Base-by-base conservation (phyloP, 1,284 basidiomycete species). In the Boletus smithii region DNA sequence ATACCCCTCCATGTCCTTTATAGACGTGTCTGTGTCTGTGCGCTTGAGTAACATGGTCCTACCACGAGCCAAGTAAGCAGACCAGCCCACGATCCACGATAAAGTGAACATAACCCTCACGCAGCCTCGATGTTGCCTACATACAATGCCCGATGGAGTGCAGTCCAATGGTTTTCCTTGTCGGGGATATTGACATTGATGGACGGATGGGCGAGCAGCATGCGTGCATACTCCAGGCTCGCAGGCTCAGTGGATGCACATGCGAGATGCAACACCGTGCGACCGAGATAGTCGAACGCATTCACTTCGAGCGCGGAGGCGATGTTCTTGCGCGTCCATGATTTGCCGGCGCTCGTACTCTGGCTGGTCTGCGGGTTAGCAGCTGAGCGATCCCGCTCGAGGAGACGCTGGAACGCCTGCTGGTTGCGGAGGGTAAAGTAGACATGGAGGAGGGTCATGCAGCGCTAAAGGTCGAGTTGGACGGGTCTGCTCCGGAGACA, bases 141-240 rank as follows among this genome's bases (percentile, higher is more conserved):
- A 65, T 97, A 99, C 49, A 98, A 70, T 1, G 95, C 92, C 39
- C 93, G 77, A 64, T 99, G 97, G 17, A 99, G 73, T 2, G 95
- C 80, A 0, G 94, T 97, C 86, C 94, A 98, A 48, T 88, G 85
- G 52, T 80, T 91, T 73, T 97, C 95, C 46, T 66, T 67, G 67
- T 99, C 95, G 49, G 76, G 72, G 7, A 89, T 54, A 57, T 99
- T 99, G 62, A 94, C 80, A 52, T 91, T 86, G 62, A 95, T 73
- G 22, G 72, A 70, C 1, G 90, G 85, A 57, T 92, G 85, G 9
- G 81, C 78, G 42, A 98, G 76, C n/a, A 98, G 73, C 42, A 89
- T 74, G 41, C 83, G 75, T 42, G 94, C 80, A 66, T 89, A 98
- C 61, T 93, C 88, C 55, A 89, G 67, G 31, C 83, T 80, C 27